Evolutionary conservation across 495 filamentous ascomycete genomes (phyloP).

Genomic region (Clohesyomyces aquaticus): DNA sequence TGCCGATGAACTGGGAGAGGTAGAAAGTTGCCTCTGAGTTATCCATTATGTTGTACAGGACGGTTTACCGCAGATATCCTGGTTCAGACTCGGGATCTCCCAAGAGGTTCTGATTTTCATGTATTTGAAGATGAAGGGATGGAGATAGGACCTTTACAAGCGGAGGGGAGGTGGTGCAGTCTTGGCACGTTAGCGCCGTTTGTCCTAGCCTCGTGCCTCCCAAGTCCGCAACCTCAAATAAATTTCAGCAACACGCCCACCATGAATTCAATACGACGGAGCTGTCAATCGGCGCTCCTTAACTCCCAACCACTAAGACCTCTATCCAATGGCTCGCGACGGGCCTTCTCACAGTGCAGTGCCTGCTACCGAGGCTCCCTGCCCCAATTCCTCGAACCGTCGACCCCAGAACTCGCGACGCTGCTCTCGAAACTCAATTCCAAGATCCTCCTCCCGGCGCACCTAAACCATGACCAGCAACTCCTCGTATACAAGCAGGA

Average conservation of each 20-base stretch:
- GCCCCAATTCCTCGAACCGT: constrained; percentile 42
- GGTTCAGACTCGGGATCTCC: no score
- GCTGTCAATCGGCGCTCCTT: constrained; percentile 21
- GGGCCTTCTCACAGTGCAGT: constrained; percentile 30
- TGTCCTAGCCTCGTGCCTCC: background rate
- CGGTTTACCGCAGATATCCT: no score
- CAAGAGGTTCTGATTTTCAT: no score
- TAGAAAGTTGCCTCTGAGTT: constrained; percentile 35
- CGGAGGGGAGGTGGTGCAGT: background rate
- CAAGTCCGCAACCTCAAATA: background rate
- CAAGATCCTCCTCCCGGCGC: constrained; percentile 46
- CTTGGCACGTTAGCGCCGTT: constrained; percentile 25
- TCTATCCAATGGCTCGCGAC: constrained; percentile 17
- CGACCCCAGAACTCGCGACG: constrained; percentile 41
- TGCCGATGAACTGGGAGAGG: constrained; percentile 57
- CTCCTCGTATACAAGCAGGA: constrained; percentile 44
- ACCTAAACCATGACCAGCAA: constrained; percentile 43
- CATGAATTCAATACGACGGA: constrained; percentile 32
- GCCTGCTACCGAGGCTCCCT: constrained; percentile 33
- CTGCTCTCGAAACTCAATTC: constrained; percentile 41
- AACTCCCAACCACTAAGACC: background rate
- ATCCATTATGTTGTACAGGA: no score
- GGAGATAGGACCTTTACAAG: background rate
- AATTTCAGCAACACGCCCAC: constrained; percentile 8
- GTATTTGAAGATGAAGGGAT: background rate